Percentiles rank a stretch among this genome's conserved stretches.
These are phyloP conservation scores for Botrytis cinerea DNA, from an alignment of 2,329 filamentous ascomycete genomes.

Conservation along the genomic window DNA sequence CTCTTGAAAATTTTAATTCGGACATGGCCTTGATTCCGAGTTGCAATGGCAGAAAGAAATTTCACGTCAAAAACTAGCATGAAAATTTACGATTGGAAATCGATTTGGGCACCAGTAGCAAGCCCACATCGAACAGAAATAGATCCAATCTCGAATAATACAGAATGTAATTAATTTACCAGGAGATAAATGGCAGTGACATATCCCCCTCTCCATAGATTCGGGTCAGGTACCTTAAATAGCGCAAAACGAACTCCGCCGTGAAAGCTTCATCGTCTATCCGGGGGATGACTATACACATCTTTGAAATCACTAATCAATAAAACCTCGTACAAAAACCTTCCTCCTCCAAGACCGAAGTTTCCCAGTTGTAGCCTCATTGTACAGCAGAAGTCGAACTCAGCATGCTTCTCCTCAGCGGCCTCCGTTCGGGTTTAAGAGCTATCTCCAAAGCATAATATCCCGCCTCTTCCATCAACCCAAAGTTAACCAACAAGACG, in stretches of 20 bases:
- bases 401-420: neutral
- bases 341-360: neutral
- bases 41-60: neutral
- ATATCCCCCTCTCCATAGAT: neutral
- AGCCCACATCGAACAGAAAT: neutral
- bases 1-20: neutral
- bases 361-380: neutral
- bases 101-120: neutral
- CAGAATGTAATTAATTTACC: neutral
- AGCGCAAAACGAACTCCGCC: neutral
- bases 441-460: slow-evolving; percentile 1
- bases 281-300: neutral
- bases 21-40: neutral
- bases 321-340: neutral
- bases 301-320: neutral
- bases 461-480: slow-evolving; percentile 2
- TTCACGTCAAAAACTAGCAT: neutral
- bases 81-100: neutral
- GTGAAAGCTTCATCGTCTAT: neutral
- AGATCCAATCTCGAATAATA: neutral
- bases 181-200: neutral
- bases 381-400: neutral
- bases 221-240: neutral
- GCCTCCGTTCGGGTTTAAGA: neutral
- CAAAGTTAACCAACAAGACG: neutral